phyloP scores from a whole-genome alignment of 2,329 filamentous ascomycete genomes.

The Zasmidium citrigriseum region DNA sequence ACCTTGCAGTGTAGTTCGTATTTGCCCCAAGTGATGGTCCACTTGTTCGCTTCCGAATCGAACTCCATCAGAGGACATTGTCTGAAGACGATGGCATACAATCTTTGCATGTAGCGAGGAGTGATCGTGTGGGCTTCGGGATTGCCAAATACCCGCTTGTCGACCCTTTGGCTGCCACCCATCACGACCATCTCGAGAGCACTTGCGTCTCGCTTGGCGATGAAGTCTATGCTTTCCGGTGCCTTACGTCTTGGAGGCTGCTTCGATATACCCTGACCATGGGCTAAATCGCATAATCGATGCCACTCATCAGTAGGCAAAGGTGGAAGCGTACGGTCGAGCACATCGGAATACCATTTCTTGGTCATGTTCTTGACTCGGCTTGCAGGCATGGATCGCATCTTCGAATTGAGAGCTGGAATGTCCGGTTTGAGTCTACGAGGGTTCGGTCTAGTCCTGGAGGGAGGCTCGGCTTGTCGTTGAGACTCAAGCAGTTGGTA shows the following conservation, averaged over 20 bases:
- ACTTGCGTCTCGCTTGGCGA: neutral
- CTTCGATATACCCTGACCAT: slow-evolving; percentile 19
- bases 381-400: slow-evolving; percentile 46
- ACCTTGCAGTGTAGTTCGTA: neutral
- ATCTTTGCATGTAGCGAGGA: slow-evolving; percentile 46
- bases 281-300: slow-evolving; percentile 41
- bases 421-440: slow-evolving; percentile 33
- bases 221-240: neutral
- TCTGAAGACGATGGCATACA: slow-evolving; percentile 45
- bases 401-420: slow-evolving; percentile 49
- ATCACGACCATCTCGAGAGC: slow-evolving; percentile 26
- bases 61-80: slow-evolving; percentile 46
- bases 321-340: slow-evolving; percentile 47
- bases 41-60: slow-evolving; percentile 32
- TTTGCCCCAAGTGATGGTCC: slow-evolving; percentile 39
- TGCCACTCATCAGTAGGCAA: slow-evolving; percentile 48
- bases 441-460: slow-evolving; percentile 29
- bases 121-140: slow-evolving; percentile 40
- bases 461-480: slow-evolving; percentile 30
- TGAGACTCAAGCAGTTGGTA: slow-evolving; percentile 35
- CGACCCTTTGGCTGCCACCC: neutral
- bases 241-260: neutral
- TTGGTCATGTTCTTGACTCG: slow-evolving; percentile 46
- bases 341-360: slow-evolving; percentile 45
- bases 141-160: slow-evolving; percentile 14